Base-by-base conservation (phyloP, 2,329 filamentous ascomycete species). In the Escovopsis sp. region DNA sequence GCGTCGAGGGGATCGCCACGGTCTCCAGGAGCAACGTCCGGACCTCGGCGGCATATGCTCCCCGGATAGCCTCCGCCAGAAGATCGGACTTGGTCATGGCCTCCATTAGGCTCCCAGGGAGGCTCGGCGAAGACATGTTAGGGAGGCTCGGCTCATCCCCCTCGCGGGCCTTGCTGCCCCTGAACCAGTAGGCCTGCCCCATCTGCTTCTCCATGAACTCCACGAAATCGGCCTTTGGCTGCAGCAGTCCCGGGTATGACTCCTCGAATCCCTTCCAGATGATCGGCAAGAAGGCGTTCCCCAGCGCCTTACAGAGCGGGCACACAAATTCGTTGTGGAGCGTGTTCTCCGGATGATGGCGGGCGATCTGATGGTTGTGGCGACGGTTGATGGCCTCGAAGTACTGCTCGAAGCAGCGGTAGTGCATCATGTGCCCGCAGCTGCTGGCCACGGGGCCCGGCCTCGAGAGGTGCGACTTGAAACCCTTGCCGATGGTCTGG, bases 341-440 rank as follows among this genome's bases (percentile, higher is more conserved):
- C 2, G 84, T 68, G 37, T 78, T 71, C 53, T 98, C 92, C 0
- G 90, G 90, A 47, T 96, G 90, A 47, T 94, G 84, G 12, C 90
- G 73, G 7, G 90, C 87, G 54, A 98, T 94, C 54, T 98, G 90
- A 48, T 90, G 84, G 15, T 72, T 73, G 52, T 98, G 92, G 27
- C 90, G 74, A 40, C 87, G 72, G 35, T 78, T 68, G 1, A 85
- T 93, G 4, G 88, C 85, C 31, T 82, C 74, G 44, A 84, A 80
- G 51, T 96, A 98, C 28, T 81, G 73, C 49, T 94, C 86, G 52
- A 98, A 98, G 58, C 90, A 98, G 45, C 73, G 76, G 54, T 83
- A 96, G 55, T 98, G 90, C 90, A 98, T 98, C 50, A 98, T 92
- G 55, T 98, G 90, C 3, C 90, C 90, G 56, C 90, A 98, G 9